Evolutionary conservation across 1,284 basidiomycete species (phyloP), one percentile per base, ranked within the genome.

Genomic region (Austroboletus niveus): DNA sequence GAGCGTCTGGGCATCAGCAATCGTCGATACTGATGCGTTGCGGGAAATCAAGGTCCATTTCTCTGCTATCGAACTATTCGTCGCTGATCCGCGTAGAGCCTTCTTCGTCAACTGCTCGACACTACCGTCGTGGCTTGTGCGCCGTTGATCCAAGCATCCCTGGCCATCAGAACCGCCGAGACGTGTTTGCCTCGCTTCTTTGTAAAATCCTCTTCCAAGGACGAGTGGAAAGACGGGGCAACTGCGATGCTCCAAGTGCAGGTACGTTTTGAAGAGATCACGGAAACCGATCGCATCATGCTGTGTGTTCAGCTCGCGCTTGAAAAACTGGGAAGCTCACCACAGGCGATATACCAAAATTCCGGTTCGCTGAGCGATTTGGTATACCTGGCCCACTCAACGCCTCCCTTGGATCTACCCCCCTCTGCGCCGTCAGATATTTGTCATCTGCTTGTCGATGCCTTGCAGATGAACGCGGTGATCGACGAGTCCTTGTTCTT

Each of bases 401-500:
- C 59, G 4, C 56, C 61, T 5, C 42, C 61, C 17, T 49, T 60
- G 14, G 46, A 57, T 32, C 47, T 68, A 52, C 35, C 64, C 27
- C 22, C 58, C 17, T 56, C 63, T 42, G 29, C 70, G 1, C 58
- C 80, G 5, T 56, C 69, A 0, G 61, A 72, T 12, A 61, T 84
- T 42, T 63, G 77, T 17, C 76, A 76, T 0, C 58, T 76, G 7
- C 56, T 87, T 14, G 55, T 83, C 20, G 64, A 72, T 8, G 79
- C 76, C 3, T 63, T 89, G 17, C 78, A 81, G 60, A 66, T 74
- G 11, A 81, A 80, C 58, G 60, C 70, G 24, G 71, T 75, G 4
- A 60, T 85, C 15, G 84, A 86, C 57, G 82, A 84, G 59, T 69
- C 78, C 1, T 67, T 88, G 20, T 73, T 79, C 12, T 56, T 86